phyloP scores from a whole-genome alignment of 768 basidiomycete species.

The Exidia glandulosa region DNA sequence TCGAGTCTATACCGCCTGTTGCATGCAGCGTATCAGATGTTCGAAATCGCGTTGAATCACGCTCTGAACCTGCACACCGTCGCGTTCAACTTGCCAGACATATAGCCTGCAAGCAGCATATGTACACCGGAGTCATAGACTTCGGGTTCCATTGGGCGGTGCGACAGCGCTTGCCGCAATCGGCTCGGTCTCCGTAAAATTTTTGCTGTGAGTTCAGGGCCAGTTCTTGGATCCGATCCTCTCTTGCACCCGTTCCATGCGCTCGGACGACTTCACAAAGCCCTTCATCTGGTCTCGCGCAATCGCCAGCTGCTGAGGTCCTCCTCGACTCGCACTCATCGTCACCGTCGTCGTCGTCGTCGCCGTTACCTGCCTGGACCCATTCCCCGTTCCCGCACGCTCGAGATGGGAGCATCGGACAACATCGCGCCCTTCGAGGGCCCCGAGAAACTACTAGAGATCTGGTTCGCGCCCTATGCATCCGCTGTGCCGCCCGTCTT shows the following conservation, averaged over 20 bases:
- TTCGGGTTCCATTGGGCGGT: too few species aligned
- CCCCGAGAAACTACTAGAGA: constrained; percentile 89
- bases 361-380: not conserved
- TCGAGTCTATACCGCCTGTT: too few species aligned
- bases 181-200: not conserved
- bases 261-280: not conserved
- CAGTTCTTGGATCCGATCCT: not conserved
- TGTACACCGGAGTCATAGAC: too few species aligned
- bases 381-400: not conserved
- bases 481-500: constrained; percentile 35
- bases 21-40: too few species aligned
- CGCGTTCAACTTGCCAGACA: too few species aligned
- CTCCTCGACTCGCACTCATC: not conserved
- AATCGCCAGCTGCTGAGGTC: not conserved
- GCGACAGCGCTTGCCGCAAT: too few species aligned
- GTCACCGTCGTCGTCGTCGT: not conserved
- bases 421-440: constrained; percentile 62
- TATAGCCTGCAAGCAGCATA: too few species aligned
- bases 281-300: not conserved
- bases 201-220: not conserved
- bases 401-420: not conserved
- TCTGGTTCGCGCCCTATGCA: constrained; percentile 88
- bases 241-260: not conserved
- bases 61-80: too few species aligned
- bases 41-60: too few species aligned